Percentiles rank a stretch among this genome's conserved stretches.
phyloP scores from a whole-genome alignment of 2,329 filamentous ascomycete species.

The Clonostachys chloroleuca region DNA sequence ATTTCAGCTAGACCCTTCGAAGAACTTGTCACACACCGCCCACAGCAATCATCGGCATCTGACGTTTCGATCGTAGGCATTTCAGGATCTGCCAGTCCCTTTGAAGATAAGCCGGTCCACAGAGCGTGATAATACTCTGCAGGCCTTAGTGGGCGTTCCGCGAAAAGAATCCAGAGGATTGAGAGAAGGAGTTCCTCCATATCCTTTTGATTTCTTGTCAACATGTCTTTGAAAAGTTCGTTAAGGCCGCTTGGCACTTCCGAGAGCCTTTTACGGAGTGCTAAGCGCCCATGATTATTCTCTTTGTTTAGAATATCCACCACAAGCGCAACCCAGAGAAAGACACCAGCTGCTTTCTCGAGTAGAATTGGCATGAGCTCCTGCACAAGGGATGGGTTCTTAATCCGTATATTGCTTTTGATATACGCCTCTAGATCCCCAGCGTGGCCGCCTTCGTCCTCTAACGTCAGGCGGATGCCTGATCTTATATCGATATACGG shows the following conservation, averaged over 20 bases:
- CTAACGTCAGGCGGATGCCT: slow-evolving; percentile 15
- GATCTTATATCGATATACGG: slow-evolving; percentile 28
- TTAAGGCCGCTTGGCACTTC: slow-evolving; percentile 32
- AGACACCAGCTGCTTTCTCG: slow-evolving; percentile 30
- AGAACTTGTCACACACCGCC: slow-evolving; percentile 25
- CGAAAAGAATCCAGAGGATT: slow-evolving; percentile 47
- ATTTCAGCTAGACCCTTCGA: slow-evolving; percentile 48
- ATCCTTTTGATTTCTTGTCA: slow-evolving; percentile 37
- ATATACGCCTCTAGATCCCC: slow-evolving; percentile 18
- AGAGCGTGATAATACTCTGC: slow-evolving; percentile 33
- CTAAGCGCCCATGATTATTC: slow-evolving; percentile 12
- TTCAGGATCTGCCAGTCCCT: slow-evolving; percentile 14
- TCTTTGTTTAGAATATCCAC: slow-evolving; percentile 32
- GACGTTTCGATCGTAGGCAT: not conserved
- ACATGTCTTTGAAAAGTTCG: slow-evolving; percentile 43
- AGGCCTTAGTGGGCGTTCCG: slow-evolving; percentile 31
- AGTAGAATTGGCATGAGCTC: slow-evolving; percentile 14
- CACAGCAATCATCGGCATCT: not conserved
- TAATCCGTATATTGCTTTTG: slow-evolving; percentile 8
- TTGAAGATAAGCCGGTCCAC: not conserved
- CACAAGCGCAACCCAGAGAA: slow-evolving; percentile 37
- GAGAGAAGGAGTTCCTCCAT: slow-evolving; percentile 34
- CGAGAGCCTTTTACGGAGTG: slow-evolving; percentile 16
- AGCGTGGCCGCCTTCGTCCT: slow-evolving; percentile 5
- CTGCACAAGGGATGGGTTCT: slow-evolving; percentile 20